phyloP scores from a whole-genome alignment of 345 rosid genomes.

The Streptanthus diversifolius region DNA sequence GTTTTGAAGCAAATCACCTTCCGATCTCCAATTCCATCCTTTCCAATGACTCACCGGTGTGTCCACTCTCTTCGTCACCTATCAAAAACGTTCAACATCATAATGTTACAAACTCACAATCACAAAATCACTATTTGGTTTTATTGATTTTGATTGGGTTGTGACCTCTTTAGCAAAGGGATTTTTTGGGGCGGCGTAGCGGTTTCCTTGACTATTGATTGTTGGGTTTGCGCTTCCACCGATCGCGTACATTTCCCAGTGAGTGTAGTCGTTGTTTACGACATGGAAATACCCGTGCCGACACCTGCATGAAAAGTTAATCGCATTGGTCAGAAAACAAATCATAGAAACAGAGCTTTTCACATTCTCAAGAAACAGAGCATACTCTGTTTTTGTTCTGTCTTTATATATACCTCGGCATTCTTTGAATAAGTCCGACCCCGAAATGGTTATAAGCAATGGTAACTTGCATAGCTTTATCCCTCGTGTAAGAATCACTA shows the following conservation, averaged over 20 bases:
- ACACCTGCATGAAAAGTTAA: constrained; percentile 47
- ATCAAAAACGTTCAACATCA: constrained; percentile 3
- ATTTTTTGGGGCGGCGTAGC: constrained; percentile 73
- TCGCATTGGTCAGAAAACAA: background rate
- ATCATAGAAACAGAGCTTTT: constrained; percentile 7
- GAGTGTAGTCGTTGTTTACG: constrained; percentile 96
- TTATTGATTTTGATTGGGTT: background rate
- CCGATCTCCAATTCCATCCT: constrained; percentile 96
- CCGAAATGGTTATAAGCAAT: constrained; percentile 97
- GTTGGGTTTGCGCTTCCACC: constrained; percentile 95
- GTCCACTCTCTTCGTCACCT: constrained; percentile 94
- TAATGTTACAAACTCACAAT: background rate
- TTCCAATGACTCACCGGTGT: constrained; percentile 55
- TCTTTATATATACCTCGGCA: constrained; percentile 68
- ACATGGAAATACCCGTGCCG: constrained; percentile 96
- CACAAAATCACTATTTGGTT: background rate
- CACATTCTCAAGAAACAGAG: constrained; percentile 19
- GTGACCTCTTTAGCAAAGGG: constrained; percentile 83
- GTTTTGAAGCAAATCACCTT: constrained; percentile 78
- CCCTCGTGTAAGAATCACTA: constrained; percentile 77
- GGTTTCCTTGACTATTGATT: constrained; percentile 93
- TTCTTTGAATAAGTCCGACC: constrained; percentile 89
- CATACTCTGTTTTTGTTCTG: background rate
- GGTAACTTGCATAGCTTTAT: constrained; percentile 93
- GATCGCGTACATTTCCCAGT: constrained; percentile 98